A percentile compares a stretch with the other conserved stretches of the same genome.
Conservation (phyloP, 495 filamentous ascomycete species). For the Massariosphaeria phaeospora region DNA sequence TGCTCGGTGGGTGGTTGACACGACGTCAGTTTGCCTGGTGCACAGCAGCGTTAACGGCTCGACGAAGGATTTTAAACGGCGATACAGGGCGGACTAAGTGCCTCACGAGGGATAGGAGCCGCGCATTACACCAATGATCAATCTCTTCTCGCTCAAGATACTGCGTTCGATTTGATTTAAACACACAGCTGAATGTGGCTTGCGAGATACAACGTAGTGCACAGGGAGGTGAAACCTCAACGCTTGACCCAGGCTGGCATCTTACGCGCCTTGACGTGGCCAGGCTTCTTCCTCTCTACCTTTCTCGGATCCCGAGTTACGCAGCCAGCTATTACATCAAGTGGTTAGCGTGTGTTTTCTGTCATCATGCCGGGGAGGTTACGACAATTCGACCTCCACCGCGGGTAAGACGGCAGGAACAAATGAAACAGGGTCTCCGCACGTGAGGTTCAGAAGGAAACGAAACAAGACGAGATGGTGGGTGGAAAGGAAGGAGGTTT, state of each 20-base stretch:
- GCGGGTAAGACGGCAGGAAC: too few species aligned
- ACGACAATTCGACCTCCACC: too few species aligned
- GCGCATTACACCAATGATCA: neutral
- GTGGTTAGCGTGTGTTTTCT: conserved; percentile 20
- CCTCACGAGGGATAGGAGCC: neutral
- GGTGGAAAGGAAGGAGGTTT: neutral
- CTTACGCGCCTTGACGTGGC: conserved; percentile 92
- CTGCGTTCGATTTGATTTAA: neutral
- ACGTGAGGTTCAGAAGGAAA: too few species aligned
- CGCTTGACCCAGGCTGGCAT: conserved; percentile 97
- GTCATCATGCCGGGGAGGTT: too few species aligned
- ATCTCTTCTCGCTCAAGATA: neutral
- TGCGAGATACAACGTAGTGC: conserved; percentile 24
- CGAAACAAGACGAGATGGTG: conserved; percentile 8
- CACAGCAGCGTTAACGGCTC: conserved; percentile 6
- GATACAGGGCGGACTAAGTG: neutral
- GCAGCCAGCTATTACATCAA: conserved; percentile 64
- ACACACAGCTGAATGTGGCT: conserved; percentile 9
- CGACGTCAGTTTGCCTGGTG: neutral
- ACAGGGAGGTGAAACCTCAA: conserved; percentile 40
- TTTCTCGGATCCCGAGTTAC: conserved; percentile 85
- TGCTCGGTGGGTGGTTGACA: neutral
- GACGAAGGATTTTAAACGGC: conserved; percentile 1
- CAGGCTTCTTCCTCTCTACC: conserved; percentile 98
- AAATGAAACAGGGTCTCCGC: too few species aligned